Base-by-base conservation (phyloP, 2,329 filamentous ascomycete genomes). In the Exophiala spinifera region DNA sequence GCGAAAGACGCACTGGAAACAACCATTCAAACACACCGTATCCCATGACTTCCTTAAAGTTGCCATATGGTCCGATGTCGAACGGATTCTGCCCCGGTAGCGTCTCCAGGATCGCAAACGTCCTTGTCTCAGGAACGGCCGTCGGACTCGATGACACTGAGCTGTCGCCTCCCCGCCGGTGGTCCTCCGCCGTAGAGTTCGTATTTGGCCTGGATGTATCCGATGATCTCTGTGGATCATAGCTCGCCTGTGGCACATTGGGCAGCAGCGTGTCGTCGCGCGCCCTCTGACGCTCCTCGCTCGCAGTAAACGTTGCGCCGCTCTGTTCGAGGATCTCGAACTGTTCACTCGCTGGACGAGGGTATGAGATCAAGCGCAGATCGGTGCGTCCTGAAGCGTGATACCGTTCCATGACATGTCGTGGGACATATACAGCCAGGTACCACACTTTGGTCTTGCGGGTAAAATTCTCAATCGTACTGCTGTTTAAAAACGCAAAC, bases 41-140 rank as follows among this genome's bases (percentile, higher is more conserved):
- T 0, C 92, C 92, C 85, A 99, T 90, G 20, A 96, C 82, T 13
- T 86, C 80, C 60, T 83, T 82, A 73, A 91, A 86, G 66, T 97
- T 97, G 23, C 76, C 72, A 58, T 80, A 77, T 7, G 73, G 72
- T 1, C 88, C 89, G 1, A 94, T 74, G 63, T 95, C 83, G 85
- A 90, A 99, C 0, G 90, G 89, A 62, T 96, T 96, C 63, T 94
- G 86, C 8, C 88, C 86, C 0, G 82, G 79, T 2, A 83, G 76
- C 0, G 87, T 89, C 57, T 82, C 79, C 1, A 96, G 75, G 37
- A 97, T 86, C 11, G 89, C 90, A 67, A 95, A 97, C 10, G 82
- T 87, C 23, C 85, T 81, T 4, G 74, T 77, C 20, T 83, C 81
- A 2, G 75, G 40, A 11, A 39, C 17, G 33, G 42, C 31, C 13